Evolutionary conservation across 805 yeast genomes (phyloP), one percentile per base, ranked within the genome.

Genomic region (Cyberlindnera mrakii): DNA sequence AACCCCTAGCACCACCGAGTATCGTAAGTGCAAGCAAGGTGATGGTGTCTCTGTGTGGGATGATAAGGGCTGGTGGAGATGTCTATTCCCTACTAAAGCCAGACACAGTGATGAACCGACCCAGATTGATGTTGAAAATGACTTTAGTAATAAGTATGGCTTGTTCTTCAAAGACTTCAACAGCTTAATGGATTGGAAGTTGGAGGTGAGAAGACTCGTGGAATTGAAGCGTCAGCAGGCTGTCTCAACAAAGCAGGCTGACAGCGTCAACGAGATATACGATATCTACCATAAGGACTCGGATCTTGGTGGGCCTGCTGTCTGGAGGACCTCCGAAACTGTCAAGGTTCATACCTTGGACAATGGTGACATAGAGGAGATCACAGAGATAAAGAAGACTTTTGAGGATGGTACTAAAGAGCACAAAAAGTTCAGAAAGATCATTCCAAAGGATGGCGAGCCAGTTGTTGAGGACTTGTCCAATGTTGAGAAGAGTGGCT

Each of bases 1-100:
- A 18, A 68, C 71, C 6, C 95, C 95, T 3, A 66, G 80, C 0
- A 66, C 74, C 3, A 60, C 71, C 39, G 74, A 77, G 47, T 86
- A 80, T 60, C 69, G 74, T 41, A 70, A 75, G 37, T 91, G 98
- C 62, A 52, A 74, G 48, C 75, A 74, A 17, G 64, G 72, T 30
- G 66, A 78, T 8, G 98, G 99, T 3, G 64, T 74, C 6, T 76
- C 87, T 0, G 80, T 79, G 11, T 91, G 97, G 96, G 95, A 88
- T 58, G 65, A 76, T 31, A 70, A 74, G 18, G 98, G 97, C 0
- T 75, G 80, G 61, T 91, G 97, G 97, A 76, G 90, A 57, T 91
- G 98, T 64, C 66, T 91, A 37, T 83, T 90, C 62, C 96, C 96
- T 11, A 64, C 62, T 38, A 66, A 60, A 47, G 49, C 53, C 40